phyloP scores from a whole-genome alignment of 305 asterid genomes.

The Salvia sclarea region DNA sequence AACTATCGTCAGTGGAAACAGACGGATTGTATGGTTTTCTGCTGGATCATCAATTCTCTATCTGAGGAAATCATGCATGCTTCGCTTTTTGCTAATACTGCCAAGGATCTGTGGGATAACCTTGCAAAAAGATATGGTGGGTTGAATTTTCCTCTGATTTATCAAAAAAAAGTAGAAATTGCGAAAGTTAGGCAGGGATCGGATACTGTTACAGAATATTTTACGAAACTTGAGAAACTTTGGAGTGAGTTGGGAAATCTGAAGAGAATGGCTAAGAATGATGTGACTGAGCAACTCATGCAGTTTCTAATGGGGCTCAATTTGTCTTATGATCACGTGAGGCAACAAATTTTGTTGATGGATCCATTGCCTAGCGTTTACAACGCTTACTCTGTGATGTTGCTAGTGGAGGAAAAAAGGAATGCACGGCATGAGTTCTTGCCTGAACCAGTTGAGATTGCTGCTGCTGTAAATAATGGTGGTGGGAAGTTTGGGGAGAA shows the following conservation, averaged over 20 bases:
- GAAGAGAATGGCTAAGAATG: not conserved
- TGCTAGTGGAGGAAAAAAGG: not conserved
- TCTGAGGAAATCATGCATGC: not conserved
- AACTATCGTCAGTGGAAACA: not conserved
- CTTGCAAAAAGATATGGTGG: not conserved
- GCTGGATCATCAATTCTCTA: not conserved
- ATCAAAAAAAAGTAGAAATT: not conserved
- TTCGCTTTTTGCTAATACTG: not conserved
- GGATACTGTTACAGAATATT: not conserved
- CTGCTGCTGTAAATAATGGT: too few species aligned
- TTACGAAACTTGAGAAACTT: not conserved
- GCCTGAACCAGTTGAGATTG: too few species aligned
- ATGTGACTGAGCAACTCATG: not conserved
- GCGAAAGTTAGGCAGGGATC: not conserved
- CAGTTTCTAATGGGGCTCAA: constrained; percentile 2
- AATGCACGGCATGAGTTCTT: too few species aligned
- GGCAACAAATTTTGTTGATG: not conserved
- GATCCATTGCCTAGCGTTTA: too few species aligned
- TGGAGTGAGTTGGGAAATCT: too few species aligned
- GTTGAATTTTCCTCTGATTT: not conserved
- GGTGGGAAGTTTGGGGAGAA: too few species aligned
- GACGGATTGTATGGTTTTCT: constrained; percentile 1
- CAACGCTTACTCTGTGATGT: not conserved
- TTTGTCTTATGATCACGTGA: not conserved
- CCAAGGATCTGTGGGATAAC: not conserved